Evolutionary conservation across 768 basidiomycete species (phyloP).

Genomic region (Dacryopinax spathularia): DNA sequence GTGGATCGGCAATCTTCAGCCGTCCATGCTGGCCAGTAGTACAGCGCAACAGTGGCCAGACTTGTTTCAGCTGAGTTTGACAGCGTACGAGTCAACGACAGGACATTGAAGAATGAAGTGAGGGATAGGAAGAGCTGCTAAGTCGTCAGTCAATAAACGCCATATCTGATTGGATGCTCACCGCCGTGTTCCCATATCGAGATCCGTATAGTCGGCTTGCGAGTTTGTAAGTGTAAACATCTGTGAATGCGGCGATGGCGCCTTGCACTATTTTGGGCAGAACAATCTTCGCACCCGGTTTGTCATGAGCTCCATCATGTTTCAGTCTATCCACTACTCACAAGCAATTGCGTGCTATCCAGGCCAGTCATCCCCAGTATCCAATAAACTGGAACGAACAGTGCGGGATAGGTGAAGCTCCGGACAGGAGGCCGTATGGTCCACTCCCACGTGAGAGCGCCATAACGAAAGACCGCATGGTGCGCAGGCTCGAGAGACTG

Average conservation of each 20-base stretch:
- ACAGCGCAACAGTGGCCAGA: slow-evolving; percentile 61
- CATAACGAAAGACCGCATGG: slow-evolving; percentile 76
- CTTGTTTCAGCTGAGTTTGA: slow-evolving; percentile 90
- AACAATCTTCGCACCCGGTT: slow-evolving; percentile 36
- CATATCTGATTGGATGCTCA: slow-evolving; percentile 27
- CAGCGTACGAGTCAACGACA: slow-evolving; percentile 72
- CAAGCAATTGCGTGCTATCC: slow-evolving; percentile 45
- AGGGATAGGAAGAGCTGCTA: slow-evolving; percentile 65
- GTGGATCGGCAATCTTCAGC: not conserved
- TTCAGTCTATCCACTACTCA: slow-evolving; percentile 28
- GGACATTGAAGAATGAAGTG: slow-evolving; percentile 73
- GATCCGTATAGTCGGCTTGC: slow-evolving; percentile 43
- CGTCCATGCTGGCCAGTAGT: slow-evolving; percentile 40
- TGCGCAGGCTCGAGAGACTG: slow-evolving; percentile 91
- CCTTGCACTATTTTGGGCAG: slow-evolving; percentile 70
- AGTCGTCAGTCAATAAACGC: slow-evolving; percentile 10
- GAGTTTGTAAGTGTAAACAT: slow-evolving; percentile 55
- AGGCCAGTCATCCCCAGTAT: slow-evolving; percentile 42
- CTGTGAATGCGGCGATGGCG: slow-evolving; percentile 60
- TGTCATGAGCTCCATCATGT: not conserved
- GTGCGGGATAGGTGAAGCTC: slow-evolving; percentile 63
- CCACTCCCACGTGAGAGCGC: slow-evolving; percentile 96
- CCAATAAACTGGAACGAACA: slow-evolving; percentile 72
- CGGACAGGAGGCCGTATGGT: slow-evolving; percentile 50
- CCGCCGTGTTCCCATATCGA: slow-evolving; percentile 44